phyloP scores from a whole-genome alignment of 2,329 filamentous ascomycete species.

The Diaporthe humulicola region DNA sequence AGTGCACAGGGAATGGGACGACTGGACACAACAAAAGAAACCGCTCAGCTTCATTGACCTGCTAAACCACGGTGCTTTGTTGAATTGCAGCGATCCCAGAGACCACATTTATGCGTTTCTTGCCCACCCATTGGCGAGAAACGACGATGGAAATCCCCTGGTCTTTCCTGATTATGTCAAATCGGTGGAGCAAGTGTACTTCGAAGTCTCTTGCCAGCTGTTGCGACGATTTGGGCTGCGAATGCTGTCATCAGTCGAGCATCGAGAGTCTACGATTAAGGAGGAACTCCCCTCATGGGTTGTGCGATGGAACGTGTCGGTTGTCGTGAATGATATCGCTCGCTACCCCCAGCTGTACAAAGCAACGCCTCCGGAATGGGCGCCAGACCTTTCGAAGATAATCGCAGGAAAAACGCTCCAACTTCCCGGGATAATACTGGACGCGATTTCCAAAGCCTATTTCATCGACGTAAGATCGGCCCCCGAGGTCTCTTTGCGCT shows the following conservation, averaged over 20 bases:
- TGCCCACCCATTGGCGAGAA: conserved; percentile 1
- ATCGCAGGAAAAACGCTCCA: not conserved
- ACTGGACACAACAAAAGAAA: not conserved
- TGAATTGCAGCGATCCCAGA: conserved; percentile 6
- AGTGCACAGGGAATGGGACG: not conserved
- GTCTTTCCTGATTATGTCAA: conserved; percentile 12
- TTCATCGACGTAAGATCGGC: conserved; percentile 14
- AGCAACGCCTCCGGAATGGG: not conserved
- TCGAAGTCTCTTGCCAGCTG: not conserved
- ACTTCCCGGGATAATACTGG: not conserved
- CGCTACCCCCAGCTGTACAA: not conserved
- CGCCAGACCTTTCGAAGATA: not conserved
- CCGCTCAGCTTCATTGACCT: conserved; percentile 1
- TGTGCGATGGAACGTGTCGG: not conserved
- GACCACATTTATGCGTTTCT: conserved; percentile 27
- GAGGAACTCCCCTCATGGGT: not conserved
- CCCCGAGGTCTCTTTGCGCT: not conserved
- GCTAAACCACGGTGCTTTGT: not conserved
- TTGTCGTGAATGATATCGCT: conserved; percentile 2
- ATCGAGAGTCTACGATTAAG: not conserved
- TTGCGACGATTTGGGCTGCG: not conserved
- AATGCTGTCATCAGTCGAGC: conserved; percentile 14
- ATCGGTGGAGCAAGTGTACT: not conserved
- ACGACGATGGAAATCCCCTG: not conserved
- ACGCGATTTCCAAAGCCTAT: not conserved